Evolutionary conservation across 140 eudicot genomes (phyloP).

Genomic region (Oenanthe javanica): DNA sequence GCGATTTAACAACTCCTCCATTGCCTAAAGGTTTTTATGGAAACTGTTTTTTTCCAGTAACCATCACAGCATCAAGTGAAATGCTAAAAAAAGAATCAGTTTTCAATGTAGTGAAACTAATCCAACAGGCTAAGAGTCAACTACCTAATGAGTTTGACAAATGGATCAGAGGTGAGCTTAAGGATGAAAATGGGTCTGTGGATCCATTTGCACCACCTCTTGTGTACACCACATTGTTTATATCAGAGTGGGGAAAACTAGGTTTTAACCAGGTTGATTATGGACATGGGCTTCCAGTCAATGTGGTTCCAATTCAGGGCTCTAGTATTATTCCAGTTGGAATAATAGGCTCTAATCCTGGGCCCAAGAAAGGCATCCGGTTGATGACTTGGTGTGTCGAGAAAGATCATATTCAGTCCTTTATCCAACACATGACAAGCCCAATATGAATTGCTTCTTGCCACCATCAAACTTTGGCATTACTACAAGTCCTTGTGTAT

Average conservation of each 20-base stretch:
- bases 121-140: conserved; percentile 41
- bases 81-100: conserved; percentile 13
- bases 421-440: conserved; percentile 16
- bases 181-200: conserved; percentile 11
- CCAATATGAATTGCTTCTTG: background rate
- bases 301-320: conserved; percentile 60
- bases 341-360: conserved; percentile 33
- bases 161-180: conserved; percentile 24
- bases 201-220: conserved; percentile 57
- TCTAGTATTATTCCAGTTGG: conserved; percentile 53
- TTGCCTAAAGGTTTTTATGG: conserved; percentile 54
- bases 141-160: conserved; percentile 30
- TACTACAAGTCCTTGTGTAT: background rate
- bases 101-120: conserved; percentile 34
- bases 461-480: background rate
- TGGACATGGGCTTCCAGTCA: conserved; percentile 44
- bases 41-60: conserved; percentile 50
- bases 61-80: conserved; percentile 28
- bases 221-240: conserved; percentile 43
- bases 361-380: conserved; percentile 37
- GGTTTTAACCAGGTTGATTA: conserved; percentile 61
- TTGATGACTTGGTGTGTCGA: conserved; percentile 66
- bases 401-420: conserved; percentile 35
- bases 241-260: conserved; percentile 66
- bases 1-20: conserved; percentile 33